phyloP scores from a whole-genome alignment of 1,139 yeast genomes.

The Kodamaea fungicola region DNA sequence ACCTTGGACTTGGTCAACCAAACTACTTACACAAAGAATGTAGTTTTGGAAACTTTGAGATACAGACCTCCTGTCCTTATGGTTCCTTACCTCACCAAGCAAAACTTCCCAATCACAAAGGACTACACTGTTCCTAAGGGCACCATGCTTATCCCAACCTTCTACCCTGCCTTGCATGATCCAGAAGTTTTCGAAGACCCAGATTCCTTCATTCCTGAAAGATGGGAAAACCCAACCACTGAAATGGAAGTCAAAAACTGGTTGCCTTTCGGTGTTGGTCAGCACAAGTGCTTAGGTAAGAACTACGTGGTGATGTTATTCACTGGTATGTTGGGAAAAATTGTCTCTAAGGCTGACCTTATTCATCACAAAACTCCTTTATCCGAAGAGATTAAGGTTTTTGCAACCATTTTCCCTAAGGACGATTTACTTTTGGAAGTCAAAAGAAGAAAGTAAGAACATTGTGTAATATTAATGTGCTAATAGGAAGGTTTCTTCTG shows the following conservation, averaged over 20 bases:
- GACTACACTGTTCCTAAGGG: conserved; percentile 93
- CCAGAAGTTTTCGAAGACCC: conserved; percentile 95
- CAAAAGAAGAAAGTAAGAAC: conserved; percentile 45
- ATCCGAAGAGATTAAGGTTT: conserved; percentile 89
- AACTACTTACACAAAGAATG: conserved; percentile 86
- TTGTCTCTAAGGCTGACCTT: conserved; percentile 74
- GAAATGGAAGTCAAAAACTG: conserved; percentile 77
- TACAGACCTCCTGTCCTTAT: conserved; percentile 96
- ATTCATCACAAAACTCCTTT: conserved; percentile 76
- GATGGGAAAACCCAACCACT: conserved; percentile 62
- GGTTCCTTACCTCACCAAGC: conserved; percentile 95
- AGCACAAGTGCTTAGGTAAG: conserved; percentile 94
- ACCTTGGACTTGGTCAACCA: conserved; percentile 71
- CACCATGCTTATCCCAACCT: conserved; percentile 91
- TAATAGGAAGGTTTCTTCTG: too few species aligned
- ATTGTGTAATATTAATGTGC: too few species aligned
- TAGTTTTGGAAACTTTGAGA: conserved; percentile 87
- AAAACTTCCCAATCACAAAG: conserved; percentile 77
- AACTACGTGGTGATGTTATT: conserved; percentile 88
- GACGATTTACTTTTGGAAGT: conserved; percentile 86
- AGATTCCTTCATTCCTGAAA: conserved; percentile 89
- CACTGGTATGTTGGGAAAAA: conserved; percentile 88
- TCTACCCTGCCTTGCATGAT: conserved; percentile 94
- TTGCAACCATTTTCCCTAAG: conserved; percentile 96
- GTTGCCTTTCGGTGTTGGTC: conserved; percentile 96